These are phyloP conservation scores for Fusarium decemcellulare DNA, from an alignment of 2,329 filamentous ascomycete species.

Conservation along the genomic window DNA sequence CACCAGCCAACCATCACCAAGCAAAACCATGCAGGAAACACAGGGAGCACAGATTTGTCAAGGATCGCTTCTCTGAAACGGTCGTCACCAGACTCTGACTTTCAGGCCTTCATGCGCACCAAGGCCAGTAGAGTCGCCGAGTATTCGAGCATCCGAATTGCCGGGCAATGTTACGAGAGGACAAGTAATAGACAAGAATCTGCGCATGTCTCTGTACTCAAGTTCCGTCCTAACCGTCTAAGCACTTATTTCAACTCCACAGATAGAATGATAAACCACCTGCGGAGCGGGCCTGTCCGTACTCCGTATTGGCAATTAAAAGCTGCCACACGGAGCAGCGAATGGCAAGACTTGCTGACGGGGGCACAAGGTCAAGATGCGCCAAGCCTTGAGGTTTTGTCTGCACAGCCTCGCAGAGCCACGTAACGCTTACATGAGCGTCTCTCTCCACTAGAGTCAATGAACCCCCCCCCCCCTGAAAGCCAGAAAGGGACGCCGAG, in stretches of 20 bases:
- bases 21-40: neutral
- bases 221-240: neutral
- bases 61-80: neutral
- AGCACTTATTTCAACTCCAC: neutral
- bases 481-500: neutral
- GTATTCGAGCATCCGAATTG: neutral
- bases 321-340: neutral
- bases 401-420: slow-evolving; percentile 45
- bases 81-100: neutral
- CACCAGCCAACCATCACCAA: neutral
- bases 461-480: slow-evolving; percentile 3
- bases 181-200: neutral
- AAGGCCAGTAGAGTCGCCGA: neutral
- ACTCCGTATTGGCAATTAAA: slow-evolving; percentile 29
- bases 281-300: neutral
- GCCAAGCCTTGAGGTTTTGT: slow-evolving; percentile 4
- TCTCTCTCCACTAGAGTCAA: slow-evolving; percentile 1
- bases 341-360: neutral
- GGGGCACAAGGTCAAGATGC: neutral
- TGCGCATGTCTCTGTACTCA: neutral
- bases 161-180: neutral
- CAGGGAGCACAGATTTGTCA: neutral
- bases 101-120: neutral
- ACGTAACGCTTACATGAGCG: slow-evolving; percentile 19
- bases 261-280: neutral